Conservation (phyloP, 345 rosid genomes). For the Eucalyptus sp. region DNA sequence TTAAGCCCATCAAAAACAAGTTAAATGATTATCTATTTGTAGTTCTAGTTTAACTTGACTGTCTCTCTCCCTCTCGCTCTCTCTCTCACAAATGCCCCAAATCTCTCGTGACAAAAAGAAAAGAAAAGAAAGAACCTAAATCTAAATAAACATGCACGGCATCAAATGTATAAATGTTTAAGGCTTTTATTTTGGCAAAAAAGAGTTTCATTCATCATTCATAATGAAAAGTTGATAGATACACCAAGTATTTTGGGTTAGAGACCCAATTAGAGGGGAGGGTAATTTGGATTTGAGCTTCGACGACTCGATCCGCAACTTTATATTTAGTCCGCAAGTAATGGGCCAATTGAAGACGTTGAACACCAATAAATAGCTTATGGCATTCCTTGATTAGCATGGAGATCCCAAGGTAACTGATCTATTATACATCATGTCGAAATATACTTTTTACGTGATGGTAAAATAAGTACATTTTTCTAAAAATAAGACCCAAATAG, state of each 20-base stretch:
- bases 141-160: background rate
- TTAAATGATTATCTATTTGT: background rate
- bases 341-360: background rate
- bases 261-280: background rate
- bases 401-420: background rate
- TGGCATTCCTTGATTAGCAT: background rate
- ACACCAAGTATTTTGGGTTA: background rate
- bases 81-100: background rate
- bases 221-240: too few species aligned
- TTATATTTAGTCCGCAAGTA: fast-evolving
- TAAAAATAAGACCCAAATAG: background rate
- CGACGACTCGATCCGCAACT: fast-evolving
- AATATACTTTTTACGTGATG: background rate
- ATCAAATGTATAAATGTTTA: background rate
- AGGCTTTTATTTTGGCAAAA: too few species aligned
- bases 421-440: background rate
- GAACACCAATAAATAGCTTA: background rate
- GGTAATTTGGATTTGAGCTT: background rate
- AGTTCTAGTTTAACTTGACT: background rate
- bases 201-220: background rate
- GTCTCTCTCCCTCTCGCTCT: background rate
- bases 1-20: background rate
- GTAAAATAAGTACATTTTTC: background rate
- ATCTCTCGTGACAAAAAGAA: background rate
- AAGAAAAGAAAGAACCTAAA: background rate